phyloP scores from a whole-genome alignment of 805 yeast species.

The Pachysolen tannophilus region DNA sequence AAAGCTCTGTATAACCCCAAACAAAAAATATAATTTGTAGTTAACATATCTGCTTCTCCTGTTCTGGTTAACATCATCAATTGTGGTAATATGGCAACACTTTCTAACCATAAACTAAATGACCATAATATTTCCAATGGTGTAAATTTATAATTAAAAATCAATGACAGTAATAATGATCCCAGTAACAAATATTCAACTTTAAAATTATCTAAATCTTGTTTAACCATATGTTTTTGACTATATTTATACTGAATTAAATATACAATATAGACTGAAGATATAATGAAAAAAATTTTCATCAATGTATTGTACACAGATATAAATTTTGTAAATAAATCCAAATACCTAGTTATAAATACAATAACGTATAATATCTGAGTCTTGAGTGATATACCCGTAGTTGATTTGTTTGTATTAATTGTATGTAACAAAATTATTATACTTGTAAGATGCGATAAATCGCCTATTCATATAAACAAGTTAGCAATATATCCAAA shows the following conservation, averaged over 20 bases:
- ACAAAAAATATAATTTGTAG: conserved; percentile 90
- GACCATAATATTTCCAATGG: conserved; percentile 71
- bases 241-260: conserved; percentile 59
- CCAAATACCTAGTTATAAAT: conserved; percentile 65
- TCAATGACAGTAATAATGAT: conserved; percentile 43
- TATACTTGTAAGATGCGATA: conserved; percentile 77
- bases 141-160: conserved; percentile 62
- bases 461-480: conserved; percentile 44
- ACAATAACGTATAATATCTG: conserved; percentile 74
- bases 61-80: conserved; percentile 81
- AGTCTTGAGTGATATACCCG: conserved; percentile 85
- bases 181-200: conserved; percentile 63
- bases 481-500: background rate
- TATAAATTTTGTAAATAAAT: conserved; percentile 45
- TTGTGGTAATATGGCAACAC: conserved; percentile 90
- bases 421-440: conserved; percentile 70
- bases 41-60: conserved; percentile 81
- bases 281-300: conserved; percentile 73
- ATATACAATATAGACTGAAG: conserved; percentile 69
- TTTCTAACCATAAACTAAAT: conserved; percentile 87
- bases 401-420: conserved; percentile 50
- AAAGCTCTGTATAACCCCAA: conserved; percentile 84
- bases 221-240: conserved; percentile 34
- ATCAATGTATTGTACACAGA: conserved; percentile 72
- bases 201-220: conserved; percentile 64